Conservation (phyloP, 1,139 yeast genomes). For the Hanseniaspora uvarum region DNA sequence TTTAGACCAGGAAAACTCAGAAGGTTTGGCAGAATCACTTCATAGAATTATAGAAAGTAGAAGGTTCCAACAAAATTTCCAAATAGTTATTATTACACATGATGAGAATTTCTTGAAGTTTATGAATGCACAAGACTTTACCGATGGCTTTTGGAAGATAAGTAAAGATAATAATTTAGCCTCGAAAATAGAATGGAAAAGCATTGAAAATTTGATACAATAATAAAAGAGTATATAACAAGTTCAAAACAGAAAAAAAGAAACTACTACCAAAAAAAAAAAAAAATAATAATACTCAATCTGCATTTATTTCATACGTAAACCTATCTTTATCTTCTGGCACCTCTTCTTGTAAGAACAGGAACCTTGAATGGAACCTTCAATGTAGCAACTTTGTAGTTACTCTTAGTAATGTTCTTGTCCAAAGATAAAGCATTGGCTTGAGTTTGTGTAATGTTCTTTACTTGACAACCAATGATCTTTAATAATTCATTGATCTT, state of each 20-base stretch:
- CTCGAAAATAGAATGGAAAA: slow-evolving; percentile 55
- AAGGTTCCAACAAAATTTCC: slow-evolving; percentile 74
- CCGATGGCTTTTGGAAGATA: slow-evolving; percentile 81
- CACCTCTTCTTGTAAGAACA: slow-evolving; percentile 62
- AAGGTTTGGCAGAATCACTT: slow-evolving; percentile 73
- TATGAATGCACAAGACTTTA: slow-evolving; percentile 74
- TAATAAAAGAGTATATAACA: background rate
- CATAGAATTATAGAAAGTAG: slow-evolving; percentile 67
- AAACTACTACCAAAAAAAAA: no score
- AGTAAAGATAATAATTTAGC: slow-evolving; percentile 71
- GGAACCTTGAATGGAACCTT: slow-evolving; percentile 88
- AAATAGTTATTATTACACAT: slow-evolving; percentile 87
- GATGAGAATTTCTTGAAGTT: slow-evolving; percentile 82
- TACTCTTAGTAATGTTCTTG: slow-evolving; percentile 45
- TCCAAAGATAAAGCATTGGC: slow-evolving; percentile 78
- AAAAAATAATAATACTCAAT: background rate
- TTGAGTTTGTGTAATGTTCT: slow-evolving; percentile 65
- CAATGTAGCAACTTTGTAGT: slow-evolving; percentile 70
- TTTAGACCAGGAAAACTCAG: slow-evolving; percentile 79
- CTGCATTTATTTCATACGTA: background rate
- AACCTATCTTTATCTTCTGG: slow-evolving; percentile 30
- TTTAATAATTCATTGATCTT: slow-evolving; percentile 58
- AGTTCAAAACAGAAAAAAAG: background rate
- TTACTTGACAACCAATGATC: slow-evolving; percentile 73
- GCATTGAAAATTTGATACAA: slow-evolving; percentile 28